Evolutionary conservation across 2,329 filamentous ascomycete genomes (phyloP).

Genomic region (Alternaria sp.): DNA sequence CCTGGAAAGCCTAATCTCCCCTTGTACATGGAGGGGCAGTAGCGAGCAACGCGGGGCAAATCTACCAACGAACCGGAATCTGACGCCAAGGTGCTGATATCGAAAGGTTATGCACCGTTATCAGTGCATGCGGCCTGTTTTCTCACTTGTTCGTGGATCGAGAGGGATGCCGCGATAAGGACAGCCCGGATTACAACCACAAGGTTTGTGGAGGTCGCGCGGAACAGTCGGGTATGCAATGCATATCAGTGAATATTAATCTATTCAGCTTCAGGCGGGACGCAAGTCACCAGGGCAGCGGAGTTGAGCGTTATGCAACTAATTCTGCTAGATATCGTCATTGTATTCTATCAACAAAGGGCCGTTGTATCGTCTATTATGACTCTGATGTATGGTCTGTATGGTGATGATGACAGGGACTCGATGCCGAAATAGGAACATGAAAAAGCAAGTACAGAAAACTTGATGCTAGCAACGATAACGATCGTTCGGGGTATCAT

Average conservation of each 20-base stretch:
- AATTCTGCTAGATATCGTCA: constrained; percentile 18
- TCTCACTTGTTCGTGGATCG: constrained; percentile 7
- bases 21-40: constrained; percentile 24
- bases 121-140: constrained; percentile 20
- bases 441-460: constrained; percentile 6
- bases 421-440: neutral
- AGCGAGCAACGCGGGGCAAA: constrained; percentile 23
- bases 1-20: constrained; percentile 9
- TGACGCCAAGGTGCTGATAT: constrained; percentile 25
- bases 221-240: constrained; percentile 17
- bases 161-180: constrained; percentile 19
- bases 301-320: constrained; percentile 21
- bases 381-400: constrained; percentile 2
- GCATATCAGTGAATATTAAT: constrained; percentile 17
- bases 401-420: neutral
- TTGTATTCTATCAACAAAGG: constrained; percentile 10
- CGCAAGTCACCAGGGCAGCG: constrained; percentile 19
- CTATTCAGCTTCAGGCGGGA: constrained; percentile 15
- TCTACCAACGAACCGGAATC: constrained; percentile 16
- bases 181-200: constrained; percentile 5
- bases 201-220: constrained; percentile 7
- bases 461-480: constrained; percentile 28
- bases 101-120: constrained; percentile 32
- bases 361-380: constrained; percentile 5
- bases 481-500: constrained; percentile 41